These are phyloP conservation scores for Iris macrosiphon DNA, from an alignment of 106 monocot species.

Conservation along the genomic window DNA sequence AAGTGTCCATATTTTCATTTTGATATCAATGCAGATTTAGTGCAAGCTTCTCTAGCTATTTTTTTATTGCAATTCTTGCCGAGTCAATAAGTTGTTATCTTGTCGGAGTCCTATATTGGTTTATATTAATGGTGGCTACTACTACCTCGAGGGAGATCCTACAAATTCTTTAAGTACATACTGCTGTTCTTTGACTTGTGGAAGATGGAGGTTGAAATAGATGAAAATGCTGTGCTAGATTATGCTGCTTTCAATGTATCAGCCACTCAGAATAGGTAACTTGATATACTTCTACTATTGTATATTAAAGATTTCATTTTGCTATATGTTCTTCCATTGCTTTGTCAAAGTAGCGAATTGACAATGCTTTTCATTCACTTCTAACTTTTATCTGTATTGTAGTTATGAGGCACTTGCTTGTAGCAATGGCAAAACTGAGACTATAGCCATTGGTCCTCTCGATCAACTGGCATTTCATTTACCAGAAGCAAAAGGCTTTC, in stretches of 20 bases:
- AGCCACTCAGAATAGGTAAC: conserved; percentile 51
- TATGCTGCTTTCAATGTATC: conserved; percentile 46
- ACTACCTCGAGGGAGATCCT: neutral
- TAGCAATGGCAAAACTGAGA: conserved; percentile 25
- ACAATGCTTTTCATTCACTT: too few relatives aligned
- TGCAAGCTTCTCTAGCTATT: neutral
- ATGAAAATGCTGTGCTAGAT: conserved; percentile 47
- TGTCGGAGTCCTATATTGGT: neutral
- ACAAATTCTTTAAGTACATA: neutral
- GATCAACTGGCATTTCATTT: conserved; percentile 34
- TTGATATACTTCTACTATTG: neutral
- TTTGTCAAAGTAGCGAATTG: too few relatives aligned
- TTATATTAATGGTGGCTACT: neutral
- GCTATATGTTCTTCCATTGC: too few relatives aligned
- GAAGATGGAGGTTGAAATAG: conserved; percentile 38
- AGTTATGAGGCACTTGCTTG: conserved; percentile 32
- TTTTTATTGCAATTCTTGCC: neutral
- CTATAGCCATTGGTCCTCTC: conserved; percentile 18
- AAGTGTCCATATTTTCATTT: neutral
- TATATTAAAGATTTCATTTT: too few relatives aligned
- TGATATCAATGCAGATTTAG: neutral
- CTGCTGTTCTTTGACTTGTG: neutral
- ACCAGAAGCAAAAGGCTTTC: conserved; percentile 33
- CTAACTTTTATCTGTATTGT: neutral
- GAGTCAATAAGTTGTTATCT: neutral